Evolutionary conservation across 2,329 filamentous ascomycete species (phyloP).

Genomic region (Cryoendolithus antarcticus): DNA sequence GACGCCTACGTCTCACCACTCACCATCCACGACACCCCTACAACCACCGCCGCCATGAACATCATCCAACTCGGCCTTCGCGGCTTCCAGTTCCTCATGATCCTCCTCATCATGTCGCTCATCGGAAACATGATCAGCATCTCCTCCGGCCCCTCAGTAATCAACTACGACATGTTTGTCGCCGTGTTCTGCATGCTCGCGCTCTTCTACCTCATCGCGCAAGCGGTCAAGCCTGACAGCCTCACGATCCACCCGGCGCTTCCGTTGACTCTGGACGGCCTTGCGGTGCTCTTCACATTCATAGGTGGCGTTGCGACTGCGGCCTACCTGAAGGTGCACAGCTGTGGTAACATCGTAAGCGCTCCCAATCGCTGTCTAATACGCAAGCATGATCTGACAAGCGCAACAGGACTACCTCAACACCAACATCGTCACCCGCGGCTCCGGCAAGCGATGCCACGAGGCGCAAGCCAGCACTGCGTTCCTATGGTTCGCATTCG

Average conservation of each 20-base stretch:
- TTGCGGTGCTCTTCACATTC: slow-evolving; percentile 56
- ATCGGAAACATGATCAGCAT: slow-evolving; percentile 51
- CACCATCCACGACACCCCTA: slow-evolving; percentile 1
- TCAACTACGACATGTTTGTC: slow-evolving; percentile 58
- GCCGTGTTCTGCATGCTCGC: slow-evolving; percentile 53
- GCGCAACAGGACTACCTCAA: slow-evolving; percentile 23
- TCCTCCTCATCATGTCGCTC: slow-evolving; percentile 48
- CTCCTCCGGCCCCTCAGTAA: slow-evolving; percentile 32
- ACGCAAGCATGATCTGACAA: slow-evolving; percentile 4
- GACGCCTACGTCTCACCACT: slow-evolving; percentile 2
- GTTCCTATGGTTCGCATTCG: slow-evolving; percentile 71
- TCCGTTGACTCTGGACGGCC: slow-evolving; percentile 43
- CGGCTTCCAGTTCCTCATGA: slow-evolving; percentile 42
- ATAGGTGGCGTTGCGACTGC: slow-evolving; percentile 59
- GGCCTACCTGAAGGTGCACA: slow-evolving; percentile 54
- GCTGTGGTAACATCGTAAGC: slow-evolving; percentile 51
- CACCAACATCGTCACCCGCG: slow-evolving; percentile 30
- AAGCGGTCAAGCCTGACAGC: slow-evolving; percentile 38
- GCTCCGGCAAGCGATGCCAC: slow-evolving; percentile 55
- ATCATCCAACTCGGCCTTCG: slow-evolving; percentile 17
- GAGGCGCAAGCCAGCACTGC: slow-evolving; percentile 62
- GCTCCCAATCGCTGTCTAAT: slow-evolving; percentile 3
- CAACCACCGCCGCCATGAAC: slow-evolving; percentile 6
- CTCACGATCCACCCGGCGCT: slow-evolving; percentile 40
- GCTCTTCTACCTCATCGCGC: slow-evolving; percentile 49